Evolutionary conservation across 2,329 filamentous ascomycete species (phyloP).

Genomic region (Aureobasidium namibiae): DNA sequence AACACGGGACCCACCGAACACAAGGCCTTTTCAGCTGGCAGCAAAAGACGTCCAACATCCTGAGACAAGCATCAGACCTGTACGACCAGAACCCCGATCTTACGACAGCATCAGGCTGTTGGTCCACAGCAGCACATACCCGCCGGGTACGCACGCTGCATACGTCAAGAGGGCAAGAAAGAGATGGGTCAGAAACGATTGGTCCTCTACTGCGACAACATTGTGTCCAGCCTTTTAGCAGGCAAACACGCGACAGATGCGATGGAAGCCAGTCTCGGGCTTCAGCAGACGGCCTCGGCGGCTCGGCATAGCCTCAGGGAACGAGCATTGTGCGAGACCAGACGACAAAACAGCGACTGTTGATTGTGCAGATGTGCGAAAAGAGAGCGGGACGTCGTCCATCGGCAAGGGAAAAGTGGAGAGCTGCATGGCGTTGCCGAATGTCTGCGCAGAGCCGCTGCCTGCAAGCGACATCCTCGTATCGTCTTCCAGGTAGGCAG

Average conservation of each 20-base stretch:
- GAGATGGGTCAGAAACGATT: background rate
- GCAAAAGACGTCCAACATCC: background rate
- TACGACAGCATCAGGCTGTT: background rate
- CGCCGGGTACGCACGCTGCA: background rate
- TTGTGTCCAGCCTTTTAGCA: background rate
- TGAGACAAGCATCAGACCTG: background rate
- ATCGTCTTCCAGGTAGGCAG: background rate
- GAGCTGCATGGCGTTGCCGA: background rate
- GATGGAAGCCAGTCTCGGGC: background rate
- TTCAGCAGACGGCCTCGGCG: background rate
- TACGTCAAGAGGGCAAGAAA: background rate
- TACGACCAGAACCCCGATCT: background rate
- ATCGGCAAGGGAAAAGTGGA: slow-evolving; percentile 1
- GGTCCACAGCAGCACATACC: background rate
- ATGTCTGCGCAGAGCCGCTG: background rate
- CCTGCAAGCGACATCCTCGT: background rate
- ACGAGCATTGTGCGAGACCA: background rate
- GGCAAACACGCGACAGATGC: background rate
- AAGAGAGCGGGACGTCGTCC: background rate
- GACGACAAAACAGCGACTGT: background rate
- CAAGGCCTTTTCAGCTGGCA: background rate
- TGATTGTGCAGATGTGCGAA: background rate
- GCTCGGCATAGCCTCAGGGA: background rate
- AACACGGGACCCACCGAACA: background rate
- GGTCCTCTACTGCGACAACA: too few relatives aligned